Conservation (phyloP, 352 stramenopile genomes). For the Phytophthora constricta region DNA sequence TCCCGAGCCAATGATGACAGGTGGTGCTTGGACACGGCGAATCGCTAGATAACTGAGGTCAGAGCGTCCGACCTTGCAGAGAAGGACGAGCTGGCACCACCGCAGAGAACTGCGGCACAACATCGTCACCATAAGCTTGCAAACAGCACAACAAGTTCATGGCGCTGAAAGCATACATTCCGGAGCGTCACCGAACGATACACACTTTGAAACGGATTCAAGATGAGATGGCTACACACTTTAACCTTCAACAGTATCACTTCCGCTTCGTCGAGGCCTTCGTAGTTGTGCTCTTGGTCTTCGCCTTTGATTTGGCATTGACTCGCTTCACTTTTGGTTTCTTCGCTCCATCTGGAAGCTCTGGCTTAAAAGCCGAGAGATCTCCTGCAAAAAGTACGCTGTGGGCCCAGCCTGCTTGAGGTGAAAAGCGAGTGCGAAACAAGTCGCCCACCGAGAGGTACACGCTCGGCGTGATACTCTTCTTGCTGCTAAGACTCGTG, state of each 20-base stretch:
- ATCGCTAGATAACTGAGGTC: neutral
- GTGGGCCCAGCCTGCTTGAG: slow-evolving; percentile 94
- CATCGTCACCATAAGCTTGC: too few species aligned
- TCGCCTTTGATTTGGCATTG: slow-evolving; percentile 16
- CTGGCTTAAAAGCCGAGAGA: slow-evolving; percentile 46
- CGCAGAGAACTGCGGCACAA: too few species aligned
- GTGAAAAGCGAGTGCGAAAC: slow-evolving; percentile 92
- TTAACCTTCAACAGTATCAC: too few species aligned
- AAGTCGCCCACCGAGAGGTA: slow-evolving; percentile 92
- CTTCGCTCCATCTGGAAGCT: slow-evolving; percentile 28
- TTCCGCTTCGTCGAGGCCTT: too few species aligned
- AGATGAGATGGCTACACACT: too few species aligned
- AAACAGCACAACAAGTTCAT: too few species aligned
- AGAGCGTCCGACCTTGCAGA: slow-evolving; percentile 8
- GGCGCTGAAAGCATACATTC: too few species aligned
- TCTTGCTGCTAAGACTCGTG: slow-evolving; percentile 45
- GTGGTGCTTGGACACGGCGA: too few species aligned
- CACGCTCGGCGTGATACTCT: slow-evolving; percentile 85
- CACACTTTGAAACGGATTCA: too few species aligned
- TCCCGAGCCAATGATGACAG: neutral
- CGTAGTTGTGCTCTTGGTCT: neutral
- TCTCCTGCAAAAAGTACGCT: slow-evolving; percentile 68
- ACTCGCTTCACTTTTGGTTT: slow-evolving; percentile 23
- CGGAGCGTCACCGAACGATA: too few species aligned
- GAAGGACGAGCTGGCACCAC: too few species aligned